Evolutionary conservation across 176 grass and related monocot genomes (phyloP).

Genomic region (Bonia amplexicaulis): DNA sequence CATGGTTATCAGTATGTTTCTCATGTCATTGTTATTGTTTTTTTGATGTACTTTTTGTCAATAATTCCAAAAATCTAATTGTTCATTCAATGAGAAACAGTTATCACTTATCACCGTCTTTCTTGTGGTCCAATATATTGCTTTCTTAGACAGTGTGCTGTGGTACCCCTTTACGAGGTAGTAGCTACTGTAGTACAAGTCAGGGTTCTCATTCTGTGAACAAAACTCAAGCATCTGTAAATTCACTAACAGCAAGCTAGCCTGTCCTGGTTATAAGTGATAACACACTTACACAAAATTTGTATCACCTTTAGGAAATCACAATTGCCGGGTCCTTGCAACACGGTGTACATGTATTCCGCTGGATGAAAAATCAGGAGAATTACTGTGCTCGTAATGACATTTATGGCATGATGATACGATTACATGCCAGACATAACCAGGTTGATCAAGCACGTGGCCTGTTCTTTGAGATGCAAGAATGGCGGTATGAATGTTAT

Average conservation of each 20-base stretch:
- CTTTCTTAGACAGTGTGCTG: background rate
- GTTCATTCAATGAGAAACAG: background rate
- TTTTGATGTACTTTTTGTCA: background rate
- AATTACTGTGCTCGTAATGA: conserved; percentile 69
- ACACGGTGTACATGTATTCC: conserved; percentile 74
- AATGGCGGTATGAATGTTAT: conserved; percentile 62
- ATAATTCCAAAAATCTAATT: background rate
- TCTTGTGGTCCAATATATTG: background rate
- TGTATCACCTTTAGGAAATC: conserved; percentile 64
- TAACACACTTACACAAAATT: conserved; percentile 15
- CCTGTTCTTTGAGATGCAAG: conserved; percentile 96
- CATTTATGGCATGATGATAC: conserved; percentile 89
- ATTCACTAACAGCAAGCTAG: background rate
- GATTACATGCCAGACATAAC: conserved; percentile 73
- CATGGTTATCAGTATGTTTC: background rate
- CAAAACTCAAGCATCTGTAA: background rate
- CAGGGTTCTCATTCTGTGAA: background rate
- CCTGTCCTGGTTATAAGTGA: background rate
- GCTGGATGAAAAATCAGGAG: conserved; percentile 95
- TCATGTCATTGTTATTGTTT: background rate
- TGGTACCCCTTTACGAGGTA: background rate
- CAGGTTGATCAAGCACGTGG: conserved; percentile 79
- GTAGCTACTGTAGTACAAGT: background rate
- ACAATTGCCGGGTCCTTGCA: conserved; percentile 53
- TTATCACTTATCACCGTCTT: background rate